Evolutionary conservation across 495 filamentous ascomycete genomes (phyloP).

Genomic region (Podospora fimiseda): DNA sequence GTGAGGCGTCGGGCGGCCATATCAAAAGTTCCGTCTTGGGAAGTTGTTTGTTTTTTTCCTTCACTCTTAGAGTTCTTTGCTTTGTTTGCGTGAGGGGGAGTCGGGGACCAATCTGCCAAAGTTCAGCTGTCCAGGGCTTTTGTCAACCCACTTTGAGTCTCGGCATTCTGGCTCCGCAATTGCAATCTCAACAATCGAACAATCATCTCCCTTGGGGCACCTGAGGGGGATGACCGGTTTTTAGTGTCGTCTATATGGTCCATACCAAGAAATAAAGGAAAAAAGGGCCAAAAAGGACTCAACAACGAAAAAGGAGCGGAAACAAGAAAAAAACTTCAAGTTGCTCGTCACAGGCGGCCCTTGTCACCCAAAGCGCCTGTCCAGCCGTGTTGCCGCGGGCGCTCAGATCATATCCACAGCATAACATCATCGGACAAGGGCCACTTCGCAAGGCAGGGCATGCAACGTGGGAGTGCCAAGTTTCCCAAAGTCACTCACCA

Average conservation of each 20-base stretch:
- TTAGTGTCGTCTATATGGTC: too few species aligned
- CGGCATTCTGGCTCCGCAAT: not conserved
- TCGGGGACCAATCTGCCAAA: not conserved
- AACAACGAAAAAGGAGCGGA: not conserved
- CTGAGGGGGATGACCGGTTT: too few species aligned
- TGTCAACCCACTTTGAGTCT: not conserved
- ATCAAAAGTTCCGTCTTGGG: not conserved
- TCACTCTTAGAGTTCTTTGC: too few species aligned
- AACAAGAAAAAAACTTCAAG: not conserved
- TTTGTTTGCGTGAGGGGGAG: not conserved
- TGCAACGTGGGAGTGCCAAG: slow-evolving; percentile 28
- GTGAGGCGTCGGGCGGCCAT: not conserved
- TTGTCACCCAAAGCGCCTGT: not conserved
- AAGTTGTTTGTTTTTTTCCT: not conserved
- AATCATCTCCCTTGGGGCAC: slow-evolving; percentile 1
- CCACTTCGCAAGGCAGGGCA: slow-evolving; percentile 8
- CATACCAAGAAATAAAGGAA: not conserved
- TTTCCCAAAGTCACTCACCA: slow-evolving; percentile 12
- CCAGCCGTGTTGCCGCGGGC: not conserved
- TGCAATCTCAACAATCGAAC: not conserved
- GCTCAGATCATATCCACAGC: slow-evolving; percentile 20
- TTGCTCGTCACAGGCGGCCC: slow-evolving; percentile 3
- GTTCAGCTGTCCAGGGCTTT: not conserved
- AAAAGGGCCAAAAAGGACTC: not conserved
- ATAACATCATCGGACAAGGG: slow-evolving; percentile 29